Percentiles rank a stretch among this genome's conserved stretches.
phyloP scores from a whole-genome alignment of 768 basidiomycete species.

The Tubosaeta brunneosetosa region DNA sequence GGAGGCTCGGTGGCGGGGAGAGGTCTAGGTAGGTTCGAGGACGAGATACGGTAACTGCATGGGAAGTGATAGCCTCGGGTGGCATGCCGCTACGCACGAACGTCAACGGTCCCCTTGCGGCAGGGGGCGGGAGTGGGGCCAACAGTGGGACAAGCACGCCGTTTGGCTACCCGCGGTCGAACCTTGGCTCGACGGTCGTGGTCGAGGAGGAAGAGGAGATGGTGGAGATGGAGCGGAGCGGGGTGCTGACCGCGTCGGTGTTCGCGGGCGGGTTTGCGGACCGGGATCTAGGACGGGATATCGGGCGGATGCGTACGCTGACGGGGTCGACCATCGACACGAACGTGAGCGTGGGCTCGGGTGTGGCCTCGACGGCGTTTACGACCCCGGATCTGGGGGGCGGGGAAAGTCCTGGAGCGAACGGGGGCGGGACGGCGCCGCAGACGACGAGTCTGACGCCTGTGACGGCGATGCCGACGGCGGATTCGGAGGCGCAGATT shows the following conservation, averaged over 20 bases:
- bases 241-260: constrained; percentile 26
- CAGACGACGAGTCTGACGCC: constrained; percentile 61
- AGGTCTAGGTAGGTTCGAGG: constrained; percentile 65
- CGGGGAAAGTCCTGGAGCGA: constrained; percentile 32
- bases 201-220: constrained; percentile 77
- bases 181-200: constrained; percentile 49
- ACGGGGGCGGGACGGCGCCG: constrained; percentile 29
- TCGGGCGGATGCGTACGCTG: constrained; percentile 49
- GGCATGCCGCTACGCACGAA: constrained; percentile 57
- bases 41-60: constrained; percentile 68
- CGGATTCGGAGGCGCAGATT: constrained; percentile 67
- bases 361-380: constrained; percentile 47
- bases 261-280: constrained; percentile 38
- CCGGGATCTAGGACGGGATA: constrained; percentile 34
- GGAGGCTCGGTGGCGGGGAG: constrained; percentile 30
- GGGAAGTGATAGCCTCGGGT: constrained; percentile 65
- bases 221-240: constrained; percentile 46
- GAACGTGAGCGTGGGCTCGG: constrained; percentile 28
- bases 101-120: constrained; percentile 39
- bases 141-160: constrained; percentile 70
- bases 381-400: constrained; percentile 59
- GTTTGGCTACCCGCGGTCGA: constrained; percentile 48
- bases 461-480: constrained; percentile 65
- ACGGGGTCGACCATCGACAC: constrained; percentile 44
- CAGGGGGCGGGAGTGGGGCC: constrained; percentile 42